A percentile compares a stretch with the other conserved stretches of the same genome.
These are phyloP conservation scores for Solanum chmielewskii DNA, from an alignment of 257 asterid species.

Conservation along the genomic window DNA sequence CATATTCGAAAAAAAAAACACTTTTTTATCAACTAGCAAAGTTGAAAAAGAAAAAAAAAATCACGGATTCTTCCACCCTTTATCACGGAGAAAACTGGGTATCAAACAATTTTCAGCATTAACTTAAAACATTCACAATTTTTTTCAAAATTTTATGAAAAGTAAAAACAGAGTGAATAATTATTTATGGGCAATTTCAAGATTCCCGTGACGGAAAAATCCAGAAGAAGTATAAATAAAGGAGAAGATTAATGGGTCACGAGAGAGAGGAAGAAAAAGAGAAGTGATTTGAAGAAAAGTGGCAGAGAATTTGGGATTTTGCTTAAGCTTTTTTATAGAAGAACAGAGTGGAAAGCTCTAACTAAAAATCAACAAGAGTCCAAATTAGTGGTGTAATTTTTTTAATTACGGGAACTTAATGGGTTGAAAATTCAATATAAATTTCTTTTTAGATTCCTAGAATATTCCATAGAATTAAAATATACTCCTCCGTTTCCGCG, in stretches of 20 bases:
- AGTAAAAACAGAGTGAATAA: background rate
- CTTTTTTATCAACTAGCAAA: background rate
- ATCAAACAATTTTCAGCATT: background rate
- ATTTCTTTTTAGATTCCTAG: background rate
- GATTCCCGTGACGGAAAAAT: constrained; percentile 1
- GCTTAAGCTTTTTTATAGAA: background rate
- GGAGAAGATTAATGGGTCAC: constrained; percentile 5
- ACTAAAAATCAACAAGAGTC: background rate
- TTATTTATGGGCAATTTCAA: background rate
- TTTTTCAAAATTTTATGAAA: background rate
- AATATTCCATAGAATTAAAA: background rate
- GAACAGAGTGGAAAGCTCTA: background rate
- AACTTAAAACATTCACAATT: background rate
- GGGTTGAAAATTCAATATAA: background rate
- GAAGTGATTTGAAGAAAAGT: background rate
- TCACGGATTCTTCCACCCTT: constrained; percentile 11
- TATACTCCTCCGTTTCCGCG: too few relatives aligned
- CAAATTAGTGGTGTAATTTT: background rate
- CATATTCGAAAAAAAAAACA: background rate
- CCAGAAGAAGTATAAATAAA: constrained; percentile 4
- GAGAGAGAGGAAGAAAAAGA: background rate
- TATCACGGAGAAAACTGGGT: constrained; percentile 34
- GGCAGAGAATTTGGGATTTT: background rate
- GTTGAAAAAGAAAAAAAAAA: background rate
- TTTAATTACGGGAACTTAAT: background rate